Base-by-base conservation (phyloP, 2,329 filamentous ascomycete species). In the Fusarium verrucosum region DNA sequence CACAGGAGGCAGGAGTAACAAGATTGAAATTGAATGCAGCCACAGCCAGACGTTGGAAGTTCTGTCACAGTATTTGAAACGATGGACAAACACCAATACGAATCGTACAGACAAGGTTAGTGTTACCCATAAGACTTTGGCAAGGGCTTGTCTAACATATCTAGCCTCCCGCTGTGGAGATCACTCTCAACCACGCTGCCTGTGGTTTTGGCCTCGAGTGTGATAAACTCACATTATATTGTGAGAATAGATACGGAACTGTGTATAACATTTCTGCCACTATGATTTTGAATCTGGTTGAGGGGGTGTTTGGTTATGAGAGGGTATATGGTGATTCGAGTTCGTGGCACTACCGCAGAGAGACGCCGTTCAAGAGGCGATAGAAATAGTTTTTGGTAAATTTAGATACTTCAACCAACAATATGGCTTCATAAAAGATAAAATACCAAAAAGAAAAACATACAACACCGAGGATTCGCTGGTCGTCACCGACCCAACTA, bases 21-120 rank as follows among this genome's bases (percentile, higher is more conserved):
- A 65, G 20, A 74, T 84, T 10, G 77, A 79, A 43, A 70, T 85
- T 11, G 77, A 83, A 44, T 76, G 79, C 46, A 84, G 80, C 44
- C 83, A 85, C 68, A 78, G 77, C 36, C 77, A 77, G 6, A 81
- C 79, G 1, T 68, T 84, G 25, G 73, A 80, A 49, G 70, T 83
- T 16, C 65, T 85, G 8, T 73, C 75, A 4, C 76, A 78, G 2
- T 85, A 85, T 55, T 68, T 85, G 3, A 78, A 77, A 69, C 78
- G 77, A 32, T 84, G 82, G 81, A 80, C 78, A 41, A 76, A 78
- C 36, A 71, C 76, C 10, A 83, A 84, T 50, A 74, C 78, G 42
- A 73, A 77, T 9, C 69, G 78, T 23, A 72, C 67, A 11, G 69
- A 73, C 28, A 76, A 73, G 59, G 78, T 79, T 52, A 61, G 74